Percentiles rank a stretch among this genome's conserved stretches.
These are phyloP conservation scores for Zoysia pacifica DNA, from an alignment of 176 grass and related monocot genomes.

Conservation along the genomic window DNA sequence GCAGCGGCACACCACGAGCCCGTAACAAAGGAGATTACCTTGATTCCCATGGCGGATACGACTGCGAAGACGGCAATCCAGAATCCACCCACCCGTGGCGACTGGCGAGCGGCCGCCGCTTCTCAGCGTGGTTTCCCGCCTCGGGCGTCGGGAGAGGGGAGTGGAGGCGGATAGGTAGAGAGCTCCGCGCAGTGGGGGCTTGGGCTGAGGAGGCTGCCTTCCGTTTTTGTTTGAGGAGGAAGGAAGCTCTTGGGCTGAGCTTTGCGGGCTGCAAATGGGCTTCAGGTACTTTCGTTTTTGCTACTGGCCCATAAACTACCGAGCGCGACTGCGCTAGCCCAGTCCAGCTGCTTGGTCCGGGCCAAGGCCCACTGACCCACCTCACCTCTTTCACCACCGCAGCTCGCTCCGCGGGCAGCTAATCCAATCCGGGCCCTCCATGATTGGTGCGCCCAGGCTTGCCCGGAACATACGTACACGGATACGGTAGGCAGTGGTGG, in stretches of 20 bases:
- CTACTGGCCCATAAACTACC: too few species aligned
- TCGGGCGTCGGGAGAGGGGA: not conserved
- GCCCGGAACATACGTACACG: not conserved
- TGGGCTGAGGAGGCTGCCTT: not conserved
- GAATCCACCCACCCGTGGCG: not conserved
- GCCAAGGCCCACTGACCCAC: too few species aligned
- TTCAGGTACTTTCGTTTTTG: not conserved
- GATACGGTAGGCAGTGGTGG: not conserved
- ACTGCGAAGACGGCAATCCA: not conserved
- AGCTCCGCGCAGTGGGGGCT: not conserved
- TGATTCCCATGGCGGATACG: conserved; percentile 70
- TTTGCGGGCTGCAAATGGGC: not conserved
- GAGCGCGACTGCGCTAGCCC: too few species aligned
- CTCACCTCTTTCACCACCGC: too few species aligned
- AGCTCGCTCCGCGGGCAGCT: not conserved
- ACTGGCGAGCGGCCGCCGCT: conserved; percentile 16
- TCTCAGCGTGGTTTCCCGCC: conserved; percentile 16
- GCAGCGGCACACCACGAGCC: not conserved
- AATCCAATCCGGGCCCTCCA: not conserved
- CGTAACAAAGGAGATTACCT: conserved; percentile 38
- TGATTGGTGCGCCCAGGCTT: not conserved
- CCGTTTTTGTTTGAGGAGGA: not conserved
- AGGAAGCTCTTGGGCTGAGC: not conserved
- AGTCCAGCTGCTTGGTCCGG: too few species aligned
- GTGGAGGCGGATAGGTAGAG: conserved; percentile 10